Evolutionary conservation across 352 stramenopile species (phyloP), one percentile per base, ranked within the genome.

Genomic region (Pythium rishiriense): DNA sequence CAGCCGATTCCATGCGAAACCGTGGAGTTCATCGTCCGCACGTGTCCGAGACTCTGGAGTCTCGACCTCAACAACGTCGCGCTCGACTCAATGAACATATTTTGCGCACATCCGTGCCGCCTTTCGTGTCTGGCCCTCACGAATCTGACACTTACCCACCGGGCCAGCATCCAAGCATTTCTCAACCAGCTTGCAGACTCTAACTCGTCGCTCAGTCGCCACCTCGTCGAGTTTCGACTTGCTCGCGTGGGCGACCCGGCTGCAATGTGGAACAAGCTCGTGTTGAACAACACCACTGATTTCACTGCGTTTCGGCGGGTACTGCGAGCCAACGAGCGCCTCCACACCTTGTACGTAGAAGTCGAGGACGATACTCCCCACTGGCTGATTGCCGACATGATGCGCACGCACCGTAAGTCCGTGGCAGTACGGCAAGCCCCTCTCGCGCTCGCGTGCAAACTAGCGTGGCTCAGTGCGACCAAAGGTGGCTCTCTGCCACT

Each of bases 41-140:
- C 29, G 31, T 67, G 60, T 42, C 28, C 51, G 7, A 55, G 47
- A 24, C 46, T 67, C n/a, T 43, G 48, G 42, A 50, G 49, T 28
- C 51, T 67, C 22, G 60, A 67, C 19, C 50, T 67, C 10, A 56
- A 50, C 50, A 61, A 61, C 43, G 51, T 67, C 31, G 17, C 24
- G 2, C 60, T 67, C 41, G 42, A 61, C 17, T 61, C 60, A 3
- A 46, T 67, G 50, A 43, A 61, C 17, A 11, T 54, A 14, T 61
- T 67, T n/a, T 31, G 1, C 15, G 2, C 14, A 14, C 41, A 31
- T 4, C 1, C 10, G 12, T 15, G 31, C 48, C n/a, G 24, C 1
- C 43, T 67, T 10, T 67, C 60, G 3, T 45, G 42, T 25, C 51
- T 67, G 0, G 17, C 50, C 21, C 60, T 67, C 21, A 57, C 51